These are phyloP conservation scores for Moesziomyces parantarcticus DNA, from an alignment of 1,284 basidiomycete species.

Conservation along the genomic window DNA sequence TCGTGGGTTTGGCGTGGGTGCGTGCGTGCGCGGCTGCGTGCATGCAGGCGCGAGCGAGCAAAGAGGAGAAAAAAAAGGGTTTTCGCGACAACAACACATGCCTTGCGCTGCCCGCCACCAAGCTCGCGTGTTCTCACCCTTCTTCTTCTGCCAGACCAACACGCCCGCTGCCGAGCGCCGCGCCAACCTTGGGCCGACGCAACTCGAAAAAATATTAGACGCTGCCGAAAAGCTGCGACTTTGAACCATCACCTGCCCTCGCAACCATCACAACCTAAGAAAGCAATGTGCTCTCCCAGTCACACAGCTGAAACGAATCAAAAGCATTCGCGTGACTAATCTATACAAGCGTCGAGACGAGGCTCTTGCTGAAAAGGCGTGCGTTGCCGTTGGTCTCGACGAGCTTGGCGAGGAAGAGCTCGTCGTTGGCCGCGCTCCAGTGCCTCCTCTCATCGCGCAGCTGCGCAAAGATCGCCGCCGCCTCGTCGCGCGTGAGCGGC, in stretches of 20 bases:
- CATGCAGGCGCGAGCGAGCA: not conserved
- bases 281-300: too few relatives aligned
- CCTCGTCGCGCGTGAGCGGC: conserved; percentile 39
- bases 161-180: not conserved
- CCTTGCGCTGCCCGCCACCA: too few relatives aligned
- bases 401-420: conserved; percentile 59
- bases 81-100: conserved; percentile 14
- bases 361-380: conserved; percentile 50
- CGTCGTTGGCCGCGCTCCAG: conserved; percentile 59
- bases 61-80: conserved; percentile 1
- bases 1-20: conserved; percentile 7
- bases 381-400: conserved; percentile 60
- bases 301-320: too few relatives aligned
- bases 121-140: not conserved
- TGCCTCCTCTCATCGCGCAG: conserved; percentile 45
- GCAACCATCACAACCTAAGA: too few relatives aligned
- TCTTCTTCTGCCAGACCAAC: conserved; percentile 2
- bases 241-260: not conserved
- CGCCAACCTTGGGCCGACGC: too few relatives aligned
- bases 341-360: conserved; percentile 44
- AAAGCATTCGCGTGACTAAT: not conserved
- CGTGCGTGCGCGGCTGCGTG: conserved; percentile 17
- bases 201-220: too few relatives aligned
- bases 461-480: conserved; percentile 50
- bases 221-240: not conserved